Base-by-base conservation (phyloP, 1,284 basidiomycete species). In the Apiotrichum sp. region DNA sequence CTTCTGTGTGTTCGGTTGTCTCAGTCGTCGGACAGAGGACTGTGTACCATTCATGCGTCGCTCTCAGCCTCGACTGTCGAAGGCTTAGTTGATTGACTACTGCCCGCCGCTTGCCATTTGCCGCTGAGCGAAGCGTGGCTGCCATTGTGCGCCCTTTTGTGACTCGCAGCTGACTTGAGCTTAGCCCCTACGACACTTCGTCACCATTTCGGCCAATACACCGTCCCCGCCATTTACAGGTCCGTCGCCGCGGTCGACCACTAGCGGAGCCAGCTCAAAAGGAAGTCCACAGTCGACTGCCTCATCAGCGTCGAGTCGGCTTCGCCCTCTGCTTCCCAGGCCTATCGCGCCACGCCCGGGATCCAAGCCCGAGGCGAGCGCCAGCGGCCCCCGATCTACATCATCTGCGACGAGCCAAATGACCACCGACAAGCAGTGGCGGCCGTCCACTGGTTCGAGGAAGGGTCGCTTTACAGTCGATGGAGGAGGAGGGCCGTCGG, bases 381-480 rank as follows among this genome's bases (percentile, higher is more conserved):
- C 47, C 10, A 32, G 38, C 40, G 48, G 48, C 32, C 34, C 40
- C n/a, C 3, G 48, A 32, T 32, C 61, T 31, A 40, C 44, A 13
- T 31, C 47, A 9, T 36, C 52, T n/a, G 42, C 51, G n/a, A 40
- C 52, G 52, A 33, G 9, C 42, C 62, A 13, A 53, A 74, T 75
- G 72, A 67, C 70, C 13, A 66, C 65, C 51, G 9, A 29, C 9
- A 63, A 67, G 41, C 62, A 62, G n/a, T 69, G 66, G 68, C 58
- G 70, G 33, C 64, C 67, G 2, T 50, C 61, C 3, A 53, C 62
- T 14, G 65, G 71, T 6, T 60, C 63, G 35, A 70, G 72, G 59
- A 73, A 73, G 62, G 73, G 72, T 2, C 67, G 71, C 10, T 75
- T 75, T 59, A 74, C 73, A 6, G 71, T 74, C 41, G 73, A 75